Base-by-base conservation (phyloP, 2,329 filamentous ascomycete species). In the Coleophoma crateriformis region DNA sequence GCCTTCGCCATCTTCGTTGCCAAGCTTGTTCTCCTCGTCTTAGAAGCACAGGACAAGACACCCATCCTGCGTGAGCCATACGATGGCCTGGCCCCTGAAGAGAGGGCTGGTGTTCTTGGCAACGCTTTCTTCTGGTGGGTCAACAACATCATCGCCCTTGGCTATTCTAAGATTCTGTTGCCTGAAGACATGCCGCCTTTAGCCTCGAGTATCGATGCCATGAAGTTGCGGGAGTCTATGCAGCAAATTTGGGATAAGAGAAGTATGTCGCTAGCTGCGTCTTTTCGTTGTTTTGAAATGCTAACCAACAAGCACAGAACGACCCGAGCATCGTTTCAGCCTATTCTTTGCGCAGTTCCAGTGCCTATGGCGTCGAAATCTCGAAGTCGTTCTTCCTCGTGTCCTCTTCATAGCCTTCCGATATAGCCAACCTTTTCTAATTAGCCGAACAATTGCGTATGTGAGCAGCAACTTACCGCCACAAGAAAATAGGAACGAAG, bases 91-190 rank as follows among this genome's bases (percentile, higher is more conserved):
- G 48, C 58, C 7, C 55, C 54, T 1, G 68, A 70, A 50, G 58
- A 64, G 14, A 64, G 58, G 3, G 62, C 60, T 38, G 61, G 66
- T 5, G 57, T 70, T 12, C 61, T 68, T 38, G 64, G 53, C 32
- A 58, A 61, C 19, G 59, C 61, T n/a, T 52, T 69, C 33, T 67
- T 68, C 49, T 67, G 58, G 57, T 71, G 67, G 68, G 49, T 71
- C 1, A 68, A 67, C 48, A 54, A 52, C 3, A 48, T 70, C 7
- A 64, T 71, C 48, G 35, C 53, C 10, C 47, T 45, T 13, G 68
- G 68, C 1, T 68, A 60, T 42, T 52, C 53, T 2, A 62, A 56
- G 11, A 48, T 67, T 8, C 48, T 70, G 7, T 55, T 54, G 2
- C 48, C 65, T 19, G 60, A 67, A 6, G 60, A 64, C 48, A 55